Base-by-base conservation (phyloP, 1,139 yeast species). In the Pichia sp. region DNA sequence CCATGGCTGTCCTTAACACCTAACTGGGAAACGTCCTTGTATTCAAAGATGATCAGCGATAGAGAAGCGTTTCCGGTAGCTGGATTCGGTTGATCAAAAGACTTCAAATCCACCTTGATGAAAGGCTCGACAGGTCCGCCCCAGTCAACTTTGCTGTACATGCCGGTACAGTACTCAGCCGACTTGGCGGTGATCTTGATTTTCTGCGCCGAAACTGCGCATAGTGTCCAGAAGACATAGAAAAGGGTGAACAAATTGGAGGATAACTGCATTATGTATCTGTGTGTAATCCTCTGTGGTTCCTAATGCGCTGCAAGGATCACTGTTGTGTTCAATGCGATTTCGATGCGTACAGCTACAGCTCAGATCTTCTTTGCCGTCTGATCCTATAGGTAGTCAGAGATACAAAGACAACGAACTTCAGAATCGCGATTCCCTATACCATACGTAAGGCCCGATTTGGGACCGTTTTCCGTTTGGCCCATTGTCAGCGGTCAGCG, bases 101-200 rank as follows among this genome's bases (percentile, higher is more conserved):
- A 38, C 28, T 54, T 49, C 31, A 59, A 49, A 30, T 60, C 58
- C 16, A 59, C 53, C 37, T 56, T 59, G 39, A 82, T 77, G 48
- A 69, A 77, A 9, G 93, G 88, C 40, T 69, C 73, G 11, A 62
- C 58, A 26, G 72, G 67, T 29, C 97, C 97, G 33, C 86, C 83
- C 91, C 94, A 85, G 55, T 88, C 95, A 33, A 75, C 69, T 50
- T 79, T 81, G 37, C 91, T 73, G 60, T 88, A 91, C 74, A 91
- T 77, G 27, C 98, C 98, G 10, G 88, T 72, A 59, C 98, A 91
- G 21, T 75, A 75, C 53, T 84, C 93, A 16, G 80, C 67, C 33
- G 59, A 51, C 8, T 58, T 56, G 13, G 69, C 59, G 35, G 72
- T 69, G 45, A 82, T 64, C 20, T 46, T 44, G 7, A 53, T 52